Evolutionary conservation across 106 monocot genomes (phyloP).

Genomic region (Dendrobium huoshanense): DNA sequence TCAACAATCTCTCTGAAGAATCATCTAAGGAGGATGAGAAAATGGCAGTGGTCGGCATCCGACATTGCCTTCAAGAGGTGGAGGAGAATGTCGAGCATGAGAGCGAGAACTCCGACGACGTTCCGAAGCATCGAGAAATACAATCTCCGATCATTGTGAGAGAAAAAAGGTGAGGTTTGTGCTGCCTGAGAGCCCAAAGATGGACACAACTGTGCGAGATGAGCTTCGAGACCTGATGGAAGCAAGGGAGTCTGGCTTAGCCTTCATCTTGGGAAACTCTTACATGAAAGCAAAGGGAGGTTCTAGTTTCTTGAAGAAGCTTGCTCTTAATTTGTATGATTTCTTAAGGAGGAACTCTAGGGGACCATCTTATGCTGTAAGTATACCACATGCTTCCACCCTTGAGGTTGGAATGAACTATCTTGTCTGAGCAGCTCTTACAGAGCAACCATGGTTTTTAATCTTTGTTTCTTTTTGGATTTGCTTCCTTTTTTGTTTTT

Average conservation of each 20-base stretch:
- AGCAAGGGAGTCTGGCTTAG: conserved; percentile 93
- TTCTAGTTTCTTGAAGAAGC: conserved; percentile 62
- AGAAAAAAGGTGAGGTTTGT: conserved; percentile 62
- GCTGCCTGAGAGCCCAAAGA: conserved; percentile 55
- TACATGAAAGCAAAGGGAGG: conserved; percentile 80
- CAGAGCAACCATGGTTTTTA: background rate
- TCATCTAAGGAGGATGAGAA: conserved; percentile 36
- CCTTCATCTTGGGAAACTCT: conserved; percentile 77
- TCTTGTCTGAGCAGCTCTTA: conserved; percentile 44
- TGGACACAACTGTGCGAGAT: conserved; percentile 24
- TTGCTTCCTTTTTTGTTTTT: background rate
- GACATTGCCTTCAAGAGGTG: conserved; percentile 38
- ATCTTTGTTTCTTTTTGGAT: background rate
- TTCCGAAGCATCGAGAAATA: conserved; percentile 31
- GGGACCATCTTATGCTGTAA: conserved; percentile 58
- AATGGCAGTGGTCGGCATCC: conserved; percentile 58
- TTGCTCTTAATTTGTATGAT: conserved; percentile 70
- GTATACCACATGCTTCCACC: conserved; percentile 84
- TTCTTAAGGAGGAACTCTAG: conserved; percentile 82
- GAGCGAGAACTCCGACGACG: conserved; percentile 6
- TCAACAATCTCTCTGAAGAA: conserved; percentile 25
- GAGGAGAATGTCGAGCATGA: background rate
- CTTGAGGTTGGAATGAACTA: conserved; percentile 94
- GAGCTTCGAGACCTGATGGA: conserved; percentile 81
- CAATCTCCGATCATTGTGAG: conserved; percentile 30